Evolutionary conservation across 202 grass and related monocot genomes (phyloP).

Genomic region (Dendrocalamus latiflorus): DNA sequence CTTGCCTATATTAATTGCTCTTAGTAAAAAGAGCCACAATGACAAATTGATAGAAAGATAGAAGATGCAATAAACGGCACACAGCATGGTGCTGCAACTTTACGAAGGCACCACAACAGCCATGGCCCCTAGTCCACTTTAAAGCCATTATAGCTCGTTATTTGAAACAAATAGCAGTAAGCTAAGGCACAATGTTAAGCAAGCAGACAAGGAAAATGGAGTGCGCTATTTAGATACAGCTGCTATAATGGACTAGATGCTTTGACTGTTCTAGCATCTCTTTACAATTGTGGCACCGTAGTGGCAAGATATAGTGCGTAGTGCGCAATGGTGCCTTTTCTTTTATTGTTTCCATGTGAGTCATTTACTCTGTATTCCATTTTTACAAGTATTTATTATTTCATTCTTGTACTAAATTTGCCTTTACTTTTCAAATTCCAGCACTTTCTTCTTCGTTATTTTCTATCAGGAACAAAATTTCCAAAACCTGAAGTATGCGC

Average conservation of each 20-base stretch:
- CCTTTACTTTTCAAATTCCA: neutral
- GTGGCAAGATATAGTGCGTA: neutral
- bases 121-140: neutral
- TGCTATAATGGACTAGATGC: neutral
- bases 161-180: neutral
- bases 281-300: neutral
- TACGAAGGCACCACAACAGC: neutral
- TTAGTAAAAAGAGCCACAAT: neutral
- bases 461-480: neutral
- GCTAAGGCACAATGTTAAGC: neutral
- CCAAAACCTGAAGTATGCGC: neutral
- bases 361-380: neutral
- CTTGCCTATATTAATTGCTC: neutral
- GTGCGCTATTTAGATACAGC: neutral
- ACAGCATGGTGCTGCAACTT: neutral
- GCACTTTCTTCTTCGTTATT: neutral
- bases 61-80: neutral
- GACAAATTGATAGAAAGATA: neutral
- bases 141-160: neutral
- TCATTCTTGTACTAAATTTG: neutral
- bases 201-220: neutral
- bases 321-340: neutral
- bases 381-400: neutral
- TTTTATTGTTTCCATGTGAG: neutral
- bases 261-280: neutral